These are phyloP conservation scores for Boletus rufocinnamomeus DNA, from an alignment of 768 basidiomycete genomes.

Conservation along the genomic window DNA sequence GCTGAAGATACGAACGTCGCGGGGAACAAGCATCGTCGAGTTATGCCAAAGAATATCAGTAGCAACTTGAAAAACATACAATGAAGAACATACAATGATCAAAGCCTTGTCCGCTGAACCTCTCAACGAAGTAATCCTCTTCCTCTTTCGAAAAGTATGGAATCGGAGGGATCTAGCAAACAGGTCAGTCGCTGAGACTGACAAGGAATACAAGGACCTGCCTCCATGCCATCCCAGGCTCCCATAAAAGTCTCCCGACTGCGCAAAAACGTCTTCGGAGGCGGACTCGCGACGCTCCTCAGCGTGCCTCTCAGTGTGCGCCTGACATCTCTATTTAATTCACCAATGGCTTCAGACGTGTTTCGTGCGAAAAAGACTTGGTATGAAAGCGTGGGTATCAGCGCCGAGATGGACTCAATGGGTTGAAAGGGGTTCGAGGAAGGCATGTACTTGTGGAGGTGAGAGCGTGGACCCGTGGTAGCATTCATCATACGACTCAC, in stretches of 20 bases:
- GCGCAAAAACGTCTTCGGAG: slow-evolving; percentile 56
- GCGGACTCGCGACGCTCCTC: slow-evolving; percentile 53
- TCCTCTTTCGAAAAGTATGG: slow-evolving; percentile 61
- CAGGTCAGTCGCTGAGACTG: not conserved
- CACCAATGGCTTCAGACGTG: slow-evolving; percentile 48
- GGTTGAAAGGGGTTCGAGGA: slow-evolving; percentile 49
- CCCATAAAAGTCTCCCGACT: slow-evolving; percentile 50
- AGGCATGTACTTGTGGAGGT: slow-evolving; percentile 56
- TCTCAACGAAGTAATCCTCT: slow-evolving; percentile 71
- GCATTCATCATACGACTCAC: slow-evolving; percentile 38
- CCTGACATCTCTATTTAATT: slow-evolving; percentile 58
- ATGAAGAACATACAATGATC: slow-evolving; percentile 54
- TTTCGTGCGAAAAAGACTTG: slow-evolving; percentile 61
- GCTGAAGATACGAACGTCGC: slow-evolving; percentile 38
- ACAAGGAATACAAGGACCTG: not conserved
- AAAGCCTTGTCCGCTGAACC: slow-evolving; percentile 60
- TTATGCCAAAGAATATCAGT: not conserved
- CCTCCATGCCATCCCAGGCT: slow-evolving; percentile 47
- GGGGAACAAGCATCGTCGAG: not conserved
- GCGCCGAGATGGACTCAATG: slow-evolving; percentile 39
- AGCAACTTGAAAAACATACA: slow-evolving; percentile 51
- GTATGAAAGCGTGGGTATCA: slow-evolving; percentile 59
- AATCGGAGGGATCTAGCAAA: slow-evolving; percentile 57
- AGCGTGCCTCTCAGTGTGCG: slow-evolving; percentile 59
- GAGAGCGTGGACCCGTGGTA: not conserved